Evolutionary conservation across 2,329 filamentous ascomycete species (phyloP).

Genomic region (Trichothecium sympodiale): DNA sequence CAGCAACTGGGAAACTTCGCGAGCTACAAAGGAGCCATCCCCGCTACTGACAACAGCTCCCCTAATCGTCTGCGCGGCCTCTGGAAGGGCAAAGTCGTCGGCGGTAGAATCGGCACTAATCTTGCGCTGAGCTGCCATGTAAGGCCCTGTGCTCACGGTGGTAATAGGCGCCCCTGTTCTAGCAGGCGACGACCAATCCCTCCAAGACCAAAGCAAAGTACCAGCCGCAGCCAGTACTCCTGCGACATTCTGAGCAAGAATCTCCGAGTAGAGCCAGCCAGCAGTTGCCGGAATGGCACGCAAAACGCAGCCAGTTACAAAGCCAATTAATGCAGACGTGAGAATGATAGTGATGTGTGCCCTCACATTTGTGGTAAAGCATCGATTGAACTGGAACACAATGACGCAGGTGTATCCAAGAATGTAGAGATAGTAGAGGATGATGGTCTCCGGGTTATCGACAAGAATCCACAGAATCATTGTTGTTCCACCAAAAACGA

Average conservation of each 20-base stretch:
- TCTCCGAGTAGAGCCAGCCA: constrained; percentile 18
- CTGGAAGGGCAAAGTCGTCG: neutral
- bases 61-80: neutral
- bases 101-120: constrained; percentile 4
- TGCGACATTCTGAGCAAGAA: constrained; percentile 19
- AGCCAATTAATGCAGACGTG: constrained; percentile 17
- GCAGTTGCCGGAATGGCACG: constrained; percentile 16
- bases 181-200: constrained; percentile 10
- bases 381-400: constrained; percentile 27
- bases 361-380: constrained; percentile 23
- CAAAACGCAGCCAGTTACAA: constrained; percentile 18
- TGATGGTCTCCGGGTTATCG: constrained; percentile 15
- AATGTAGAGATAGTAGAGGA: constrained; percentile 22
- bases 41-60: constrained; percentile 4
- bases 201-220: constrained; percentile 19
- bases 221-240: constrained; percentile 17
- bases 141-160: too few species aligned
- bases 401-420: constrained; percentile 24
- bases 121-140: constrained; percentile 4
- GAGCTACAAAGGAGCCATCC: constrained; percentile 8
- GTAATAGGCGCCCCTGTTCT: neutral
- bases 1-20: constrained; percentile 12
- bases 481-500: constrained; percentile 19
- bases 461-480: constrained; percentile 24
- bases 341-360: constrained; percentile 22